Evolutionary conservation across 768 basidiomycete species (phyloP), one percentile per base, ranked within the genome.

Genomic region (Terana coerulea): DNA sequence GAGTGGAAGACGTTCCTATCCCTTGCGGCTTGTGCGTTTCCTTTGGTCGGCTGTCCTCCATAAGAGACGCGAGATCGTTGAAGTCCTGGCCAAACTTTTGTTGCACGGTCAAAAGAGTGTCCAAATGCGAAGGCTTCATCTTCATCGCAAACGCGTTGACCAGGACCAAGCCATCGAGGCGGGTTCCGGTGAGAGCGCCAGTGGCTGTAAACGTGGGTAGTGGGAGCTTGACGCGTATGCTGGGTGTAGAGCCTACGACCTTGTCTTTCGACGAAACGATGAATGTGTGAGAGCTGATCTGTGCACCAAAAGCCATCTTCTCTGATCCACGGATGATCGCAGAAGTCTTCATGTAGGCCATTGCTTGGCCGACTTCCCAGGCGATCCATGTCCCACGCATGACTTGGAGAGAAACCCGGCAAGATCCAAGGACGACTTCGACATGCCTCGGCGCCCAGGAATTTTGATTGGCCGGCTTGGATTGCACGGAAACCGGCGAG

Each of bases 1-100:
- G 7, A 49, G 55, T 24, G 29, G 41, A 21, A 24, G 53, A 17
- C 4, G 11, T n/a, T n/a, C n/a, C n/a, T n/a, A n/a, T n/a, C n/a
- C n/a, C n/a, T n/a, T n/a, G n/a, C n/a, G n/a, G n/a, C n/a, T n/a
- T n/a, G n/a, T n/a, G n/a, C n/a, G n/a, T n/a, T n/a, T 48, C 58
- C 49, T 62, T 68, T 33, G 57, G 64, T 24, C 81, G 79, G 10
- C 78, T 86, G 61, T 88, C 76, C 55, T 80, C 78, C 28, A 90
- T 73, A 43, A 93, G 64, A 5, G 75, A 68, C 11, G 93, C 67
- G 24, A 93, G 72, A 53, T 94, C 91, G 56, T 87, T 86, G 67
- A 93, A 88, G 67, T 94, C 91, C 60, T 87, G 85, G 5, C 89
- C 91, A 52, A 93, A 93, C 61, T 92, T 92, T 56, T 90, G 88